These are phyloP conservation scores for Astrothelium macrocarpum DNA, from an alignment of 495 filamentous ascomycete species.

Conservation along the genomic window DNA sequence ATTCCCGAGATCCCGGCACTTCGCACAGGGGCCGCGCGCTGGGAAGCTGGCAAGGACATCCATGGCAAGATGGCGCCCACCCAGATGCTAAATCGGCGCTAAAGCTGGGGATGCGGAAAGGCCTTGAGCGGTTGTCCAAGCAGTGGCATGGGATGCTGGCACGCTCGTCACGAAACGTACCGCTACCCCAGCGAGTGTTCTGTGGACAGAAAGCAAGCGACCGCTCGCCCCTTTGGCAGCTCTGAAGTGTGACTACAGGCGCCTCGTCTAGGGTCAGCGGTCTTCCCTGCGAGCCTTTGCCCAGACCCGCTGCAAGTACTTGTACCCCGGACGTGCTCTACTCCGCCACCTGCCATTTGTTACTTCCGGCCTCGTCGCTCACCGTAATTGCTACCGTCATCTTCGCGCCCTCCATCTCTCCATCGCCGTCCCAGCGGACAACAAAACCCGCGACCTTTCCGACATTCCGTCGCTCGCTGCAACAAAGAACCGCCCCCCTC, in stretches of 20 bases:
- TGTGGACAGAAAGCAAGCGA: background rate
- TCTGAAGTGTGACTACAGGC: background rate
- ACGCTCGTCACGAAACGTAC: background rate
- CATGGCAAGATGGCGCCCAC: background rate
- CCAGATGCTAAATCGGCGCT: constrained; percentile 6
- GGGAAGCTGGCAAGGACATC: background rate
- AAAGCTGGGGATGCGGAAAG: constrained; percentile 2
- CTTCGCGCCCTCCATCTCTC: background rate
- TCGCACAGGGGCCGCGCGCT: background rate
- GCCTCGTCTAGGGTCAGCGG: background rate
- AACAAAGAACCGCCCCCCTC: background rate
- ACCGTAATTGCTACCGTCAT: background rate
- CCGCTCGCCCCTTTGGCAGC: constrained; percentile 1
- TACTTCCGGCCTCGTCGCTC: background rate
- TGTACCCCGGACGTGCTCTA: constrained; percentile 4
- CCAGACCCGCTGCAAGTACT: constrained; percentile 6
- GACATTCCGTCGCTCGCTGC: constrained; percentile 2
- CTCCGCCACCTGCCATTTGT: constrained; percentile 6
- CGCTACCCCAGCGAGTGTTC: background rate
- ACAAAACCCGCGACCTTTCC: background rate
- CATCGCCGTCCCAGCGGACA: background rate
- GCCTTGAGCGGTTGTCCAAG: background rate
- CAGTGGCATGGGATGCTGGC: background rate
- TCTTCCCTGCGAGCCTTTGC: constrained; percentile 3
- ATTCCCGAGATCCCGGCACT: constrained; percentile 7